phyloP scores from a whole-genome alignment of 768 basidiomycete species.

The Hirschioporus abietinus region DNA sequence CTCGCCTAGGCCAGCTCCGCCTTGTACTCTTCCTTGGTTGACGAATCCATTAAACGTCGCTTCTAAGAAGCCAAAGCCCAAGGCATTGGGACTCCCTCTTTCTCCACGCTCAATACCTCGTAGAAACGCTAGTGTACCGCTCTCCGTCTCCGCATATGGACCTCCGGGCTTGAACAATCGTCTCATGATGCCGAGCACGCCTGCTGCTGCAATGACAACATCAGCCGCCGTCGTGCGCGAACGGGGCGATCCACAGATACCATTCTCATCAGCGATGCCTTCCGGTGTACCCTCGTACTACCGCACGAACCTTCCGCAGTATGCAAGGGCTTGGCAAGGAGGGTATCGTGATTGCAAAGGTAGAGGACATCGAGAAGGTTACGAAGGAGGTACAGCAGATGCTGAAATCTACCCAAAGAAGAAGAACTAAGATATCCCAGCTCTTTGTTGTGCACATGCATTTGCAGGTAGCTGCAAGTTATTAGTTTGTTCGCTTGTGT shows the following conservation, averaged over 20 bases:
- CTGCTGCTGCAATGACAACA: neutral
- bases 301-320: neutral
- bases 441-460: no score
- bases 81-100: constrained; percentile 19
- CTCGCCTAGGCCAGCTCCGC: constrained; percentile 24
- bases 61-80: constrained; percentile 20
- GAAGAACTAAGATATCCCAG: no score
- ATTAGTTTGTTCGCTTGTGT: no score
- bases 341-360: no score
- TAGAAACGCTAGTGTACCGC: constrained; percentile 31
- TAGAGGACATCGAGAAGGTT: no score
- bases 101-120: constrained; percentile 22
- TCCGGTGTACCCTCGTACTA: neutral
- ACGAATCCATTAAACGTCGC: constrained; percentile 29
- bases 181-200: neutral
- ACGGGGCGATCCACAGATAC: neutral
- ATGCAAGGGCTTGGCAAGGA: no score
- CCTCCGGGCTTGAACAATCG: neutral
- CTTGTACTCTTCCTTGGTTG: constrained; percentile 21
- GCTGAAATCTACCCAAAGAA: no score
- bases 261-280: neutral
- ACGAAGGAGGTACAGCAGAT: no score
- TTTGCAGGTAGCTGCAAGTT: no score
- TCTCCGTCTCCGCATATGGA: constrained; percentile 15
- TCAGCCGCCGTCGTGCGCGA: neutral